These are phyloP conservation scores for Closterium sp. DNA, from an alignment of 139 green algal species.

Conservation along the genomic window DNA sequence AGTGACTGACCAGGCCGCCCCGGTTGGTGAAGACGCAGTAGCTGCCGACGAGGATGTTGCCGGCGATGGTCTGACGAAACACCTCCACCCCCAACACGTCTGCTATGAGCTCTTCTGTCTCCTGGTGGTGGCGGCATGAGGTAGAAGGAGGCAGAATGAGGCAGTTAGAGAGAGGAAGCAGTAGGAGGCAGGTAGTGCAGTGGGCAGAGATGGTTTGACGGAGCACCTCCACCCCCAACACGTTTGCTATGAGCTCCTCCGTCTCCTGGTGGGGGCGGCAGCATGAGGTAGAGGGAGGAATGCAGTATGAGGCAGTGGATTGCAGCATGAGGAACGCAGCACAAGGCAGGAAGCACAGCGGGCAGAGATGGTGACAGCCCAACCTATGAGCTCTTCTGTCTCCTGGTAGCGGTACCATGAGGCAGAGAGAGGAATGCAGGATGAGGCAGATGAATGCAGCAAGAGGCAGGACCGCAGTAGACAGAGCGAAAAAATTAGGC, in stretches of 20 bases:
- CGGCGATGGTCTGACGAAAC: slow-evolving; percentile 92
- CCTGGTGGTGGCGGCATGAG: no score
- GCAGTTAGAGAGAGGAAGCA: slow-evolving; percentile 84
- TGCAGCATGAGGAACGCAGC: no score
- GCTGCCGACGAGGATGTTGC: slow-evolving; percentile 90
- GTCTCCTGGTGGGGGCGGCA: slow-evolving; percentile 67
- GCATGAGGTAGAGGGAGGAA: no score
- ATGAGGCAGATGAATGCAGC: no score
- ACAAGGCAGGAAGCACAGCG: no score
- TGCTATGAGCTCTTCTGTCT: slow-evolving; percentile 73
- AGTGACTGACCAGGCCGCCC: slow-evolving; percentile 75
- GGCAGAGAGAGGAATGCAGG: no score
- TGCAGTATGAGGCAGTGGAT: no score
- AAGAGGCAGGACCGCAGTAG: no score
- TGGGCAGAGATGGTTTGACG: slow-evolving; percentile 89
- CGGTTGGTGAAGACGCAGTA: slow-evolving; percentile 95
- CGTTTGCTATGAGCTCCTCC: slow-evolving; percentile 88
- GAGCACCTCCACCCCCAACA: slow-evolving; percentile 99
- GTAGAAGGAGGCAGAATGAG: no score
- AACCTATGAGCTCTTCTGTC: no score
- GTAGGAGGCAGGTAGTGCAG: slow-evolving; percentile 92
- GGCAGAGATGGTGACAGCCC: slow-evolving; percentile 75
- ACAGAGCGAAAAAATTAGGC: no score
- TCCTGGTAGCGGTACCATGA: no score
- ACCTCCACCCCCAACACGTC: slow-evolving; percentile 99